A percentile compares a stretch with the other conserved stretches of the same genome.
phyloP scores from a whole-genome alignment of 805 yeast genomes.

The Candida insectorum region DNA sequence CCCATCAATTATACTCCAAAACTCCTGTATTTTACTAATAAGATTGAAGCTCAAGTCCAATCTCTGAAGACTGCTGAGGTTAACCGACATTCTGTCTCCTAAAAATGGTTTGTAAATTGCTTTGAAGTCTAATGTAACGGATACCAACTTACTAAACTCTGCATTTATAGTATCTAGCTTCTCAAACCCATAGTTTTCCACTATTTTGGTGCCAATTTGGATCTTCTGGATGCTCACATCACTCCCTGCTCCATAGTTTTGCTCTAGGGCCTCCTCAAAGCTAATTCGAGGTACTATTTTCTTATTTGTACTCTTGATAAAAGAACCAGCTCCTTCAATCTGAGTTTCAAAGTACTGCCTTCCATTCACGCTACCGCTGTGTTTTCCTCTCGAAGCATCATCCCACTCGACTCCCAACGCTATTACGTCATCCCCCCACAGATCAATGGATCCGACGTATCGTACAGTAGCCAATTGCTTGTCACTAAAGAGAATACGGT shows the following conservation, averaged over 20 bases:
- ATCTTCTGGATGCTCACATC: no score
- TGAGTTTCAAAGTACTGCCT: slow-evolving; percentile 47
- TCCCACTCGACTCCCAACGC: slow-evolving; percentile 93
- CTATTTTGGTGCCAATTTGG: slow-evolving; percentile 52
- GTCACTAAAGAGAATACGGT: slow-evolving; percentile 22
- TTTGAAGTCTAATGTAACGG: slow-evolving; percentile 49
- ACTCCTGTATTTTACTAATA: slow-evolving; percentile 36
- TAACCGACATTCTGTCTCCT: no score
- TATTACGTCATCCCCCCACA: slow-evolving; percentile 51
- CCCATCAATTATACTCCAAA: slow-evolving; percentile 33
- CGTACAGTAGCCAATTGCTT: slow-evolving; percentile 60
- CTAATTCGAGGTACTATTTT: slow-evolving; percentile 21
- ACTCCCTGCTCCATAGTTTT: slow-evolving; percentile 20
- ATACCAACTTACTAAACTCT: slow-evolving; percentile 41
- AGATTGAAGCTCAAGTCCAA: slow-evolving; percentile 65
- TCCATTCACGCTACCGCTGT: slow-evolving; percentile 60
- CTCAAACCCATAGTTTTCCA: slow-evolving; percentile 66
- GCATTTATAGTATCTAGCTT: slow-evolving; percentile 47
- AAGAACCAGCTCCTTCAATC: slow-evolving; percentile 56
- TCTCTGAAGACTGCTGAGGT: slow-evolving; percentile 22
- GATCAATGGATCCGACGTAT: slow-evolving; percentile 52
- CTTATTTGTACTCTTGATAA: slow-evolving; percentile 46
- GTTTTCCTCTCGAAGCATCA: slow-evolving; percentile 60
- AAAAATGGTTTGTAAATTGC: slow-evolving; percentile 21
- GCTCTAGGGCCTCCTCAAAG: slow-evolving; percentile 48